Conservation (phyloP, 2,329 filamentous ascomycete species). For the Aspergillus neoniger region DNA sequence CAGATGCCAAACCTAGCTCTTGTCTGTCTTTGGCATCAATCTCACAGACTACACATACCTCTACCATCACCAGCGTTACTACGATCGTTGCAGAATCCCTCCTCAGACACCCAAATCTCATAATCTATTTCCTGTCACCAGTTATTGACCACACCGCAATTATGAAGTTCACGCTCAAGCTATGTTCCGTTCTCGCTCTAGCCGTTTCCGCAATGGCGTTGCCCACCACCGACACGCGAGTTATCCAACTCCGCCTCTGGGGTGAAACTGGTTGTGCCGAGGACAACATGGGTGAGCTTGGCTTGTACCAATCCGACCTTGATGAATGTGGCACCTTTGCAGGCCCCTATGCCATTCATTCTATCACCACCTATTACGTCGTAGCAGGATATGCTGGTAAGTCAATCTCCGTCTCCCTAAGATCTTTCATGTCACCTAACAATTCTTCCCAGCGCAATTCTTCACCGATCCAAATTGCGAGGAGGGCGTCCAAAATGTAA, state of each 20-base stretch:
- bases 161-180: slow-evolving; percentile 9
- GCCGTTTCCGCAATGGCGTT: slow-evolving; percentile 13
- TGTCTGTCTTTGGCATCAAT: too few relatives aligned
- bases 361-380: slow-evolving; percentile 19
- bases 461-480: neutral
- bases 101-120: too few relatives aligned
- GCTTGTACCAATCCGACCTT: slow-evolving; percentile 18
- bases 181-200: slow-evolving; percentile 11
- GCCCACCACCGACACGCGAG: slow-evolving; percentile 14
- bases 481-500: neutral
- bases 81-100: neutral
- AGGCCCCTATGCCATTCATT: slow-evolving; percentile 8
- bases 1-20: neutral
- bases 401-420: neutral
- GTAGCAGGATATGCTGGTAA: neutral
- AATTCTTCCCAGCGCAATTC: neutral
- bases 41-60: neutral
- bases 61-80: neutral
- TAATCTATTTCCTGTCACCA: neutral
- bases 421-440: too few relatives aligned
- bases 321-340: slow-evolving; percentile 18
- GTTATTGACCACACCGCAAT: neutral
- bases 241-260: slow-evolving; percentile 21
- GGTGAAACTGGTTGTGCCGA: slow-evolving; percentile 18
- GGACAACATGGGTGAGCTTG: slow-evolving; percentile 21